Conservation (phyloP, 2,329 filamentous ascomycete species). For the Ascosphaera apis region DNA sequence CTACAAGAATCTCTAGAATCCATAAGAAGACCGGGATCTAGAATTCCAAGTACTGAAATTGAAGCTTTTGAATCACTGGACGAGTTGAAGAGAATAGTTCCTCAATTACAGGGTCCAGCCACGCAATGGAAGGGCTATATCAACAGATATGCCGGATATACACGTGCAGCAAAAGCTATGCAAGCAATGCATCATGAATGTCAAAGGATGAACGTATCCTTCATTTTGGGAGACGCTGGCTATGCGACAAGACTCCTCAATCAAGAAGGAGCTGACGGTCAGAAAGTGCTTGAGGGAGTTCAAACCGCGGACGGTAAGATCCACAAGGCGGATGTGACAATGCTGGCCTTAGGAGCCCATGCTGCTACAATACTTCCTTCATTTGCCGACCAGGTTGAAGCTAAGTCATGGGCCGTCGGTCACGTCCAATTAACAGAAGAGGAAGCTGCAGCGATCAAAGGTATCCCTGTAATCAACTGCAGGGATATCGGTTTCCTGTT, state of each 20-base stretch:
- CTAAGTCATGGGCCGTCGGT: constrained; percentile 35
- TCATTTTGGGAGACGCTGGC: constrained; percentile 6
- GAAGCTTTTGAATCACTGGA: constrained; percentile 12
- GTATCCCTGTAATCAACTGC: constrained; percentile 37
- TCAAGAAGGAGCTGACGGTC: constrained; percentile 15
- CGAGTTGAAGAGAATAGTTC: constrained; percentile 22
- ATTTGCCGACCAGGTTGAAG: constrained; percentile 27
- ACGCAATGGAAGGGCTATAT: constrained; percentile 35
- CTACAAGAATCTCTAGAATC: constrained; percentile 21
- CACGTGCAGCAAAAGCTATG: constrained; percentile 30
- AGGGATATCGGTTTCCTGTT: constrained; percentile 43
- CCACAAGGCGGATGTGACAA: constrained; percentile 19
- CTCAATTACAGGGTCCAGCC: constrained; percentile 27
- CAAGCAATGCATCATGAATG: constrained; percentile 23
- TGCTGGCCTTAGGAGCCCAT: constrained; percentile 31
- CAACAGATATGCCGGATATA: constrained; percentile 34
- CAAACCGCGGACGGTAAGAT: constrained; percentile 17
- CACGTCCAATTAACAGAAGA: constrained; percentile 33
- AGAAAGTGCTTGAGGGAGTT: constrained; percentile 20
- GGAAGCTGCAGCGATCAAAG: constrained; percentile 30
- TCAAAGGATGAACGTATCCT: constrained; percentile 18
- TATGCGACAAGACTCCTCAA: constrained; percentile 13
- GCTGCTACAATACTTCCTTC: constrained; percentile 26
- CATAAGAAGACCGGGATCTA: constrained; percentile 12
- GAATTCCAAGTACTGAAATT: constrained; percentile 16